Conservation (phyloP, 1,139 yeast species). For the Suhomyces coccinellae region DNA sequence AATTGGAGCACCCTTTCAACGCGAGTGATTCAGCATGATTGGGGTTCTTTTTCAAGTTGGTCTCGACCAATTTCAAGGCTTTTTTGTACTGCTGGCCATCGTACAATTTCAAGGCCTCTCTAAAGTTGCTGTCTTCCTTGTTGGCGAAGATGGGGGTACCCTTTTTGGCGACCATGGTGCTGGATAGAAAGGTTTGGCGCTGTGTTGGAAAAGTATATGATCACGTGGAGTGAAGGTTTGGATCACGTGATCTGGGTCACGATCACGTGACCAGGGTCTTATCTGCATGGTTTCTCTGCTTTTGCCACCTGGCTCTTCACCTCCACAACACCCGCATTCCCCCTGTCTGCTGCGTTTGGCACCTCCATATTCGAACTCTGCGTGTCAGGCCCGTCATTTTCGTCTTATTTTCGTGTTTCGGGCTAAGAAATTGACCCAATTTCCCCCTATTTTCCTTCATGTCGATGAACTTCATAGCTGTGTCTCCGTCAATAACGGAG, state of each 20-base stretch:
- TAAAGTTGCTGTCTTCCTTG: conserved; percentile 70
- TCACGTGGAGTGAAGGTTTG: neutral
- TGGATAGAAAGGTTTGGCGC: too few relatives aligned
- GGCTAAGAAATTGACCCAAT: too few relatives aligned
- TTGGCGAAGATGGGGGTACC: conserved; percentile 38
- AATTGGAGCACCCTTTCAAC: conserved; percentile 74
- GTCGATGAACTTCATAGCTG: neutral
- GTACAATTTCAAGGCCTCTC: conserved; percentile 79
- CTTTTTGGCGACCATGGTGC: conserved; percentile 26
- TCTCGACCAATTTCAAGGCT: conserved; percentile 74
- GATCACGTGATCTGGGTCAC: neutral
- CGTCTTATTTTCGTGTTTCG: too few relatives aligned
- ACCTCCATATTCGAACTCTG: too few relatives aligned
- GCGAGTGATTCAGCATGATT: conserved; percentile 81
- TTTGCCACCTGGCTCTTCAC: too few relatives aligned
- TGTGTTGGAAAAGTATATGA: too few relatives aligned
- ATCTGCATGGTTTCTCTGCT: too few relatives aligned
- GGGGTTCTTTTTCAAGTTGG: conserved; percentile 72
- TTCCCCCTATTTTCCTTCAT: too few relatives aligned
- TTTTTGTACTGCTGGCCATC: conserved; percentile 87
- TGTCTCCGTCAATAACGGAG: neutral
- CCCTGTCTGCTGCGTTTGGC: too few relatives aligned
- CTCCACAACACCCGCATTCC: too few relatives aligned
- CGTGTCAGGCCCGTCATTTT: too few relatives aligned
- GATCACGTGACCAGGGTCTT: too few relatives aligned